phyloP scores from a whole-genome alignment of 495 filamentous ascomycete species.

The Achaetomiella virescens region DNA sequence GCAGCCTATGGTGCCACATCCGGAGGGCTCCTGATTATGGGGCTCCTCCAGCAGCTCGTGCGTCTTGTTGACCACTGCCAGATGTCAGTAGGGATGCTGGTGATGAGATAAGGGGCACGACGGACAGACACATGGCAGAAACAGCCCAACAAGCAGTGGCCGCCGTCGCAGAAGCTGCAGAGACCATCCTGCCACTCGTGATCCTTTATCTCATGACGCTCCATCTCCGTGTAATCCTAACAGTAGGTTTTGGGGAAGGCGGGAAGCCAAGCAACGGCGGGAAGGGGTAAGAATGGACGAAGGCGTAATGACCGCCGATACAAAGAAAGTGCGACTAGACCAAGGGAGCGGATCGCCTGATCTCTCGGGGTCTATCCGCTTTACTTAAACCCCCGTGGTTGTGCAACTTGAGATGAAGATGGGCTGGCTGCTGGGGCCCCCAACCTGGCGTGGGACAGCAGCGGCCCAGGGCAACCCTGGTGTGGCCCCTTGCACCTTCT shows the following conservation, averaged over 20 bases:
- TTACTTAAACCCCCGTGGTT: too few relatives aligned
- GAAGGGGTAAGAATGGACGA: too few relatives aligned
- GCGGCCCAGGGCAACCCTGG: too few relatives aligned
- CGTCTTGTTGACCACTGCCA: conserved; percentile 40
- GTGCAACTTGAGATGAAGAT: too few relatives aligned
- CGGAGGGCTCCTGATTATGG: conserved; percentile 28
- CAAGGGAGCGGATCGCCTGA: too few relatives aligned
- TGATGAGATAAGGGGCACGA: not conserved
- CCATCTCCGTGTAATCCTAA: not conserved
- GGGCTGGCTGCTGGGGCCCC: too few relatives aligned
- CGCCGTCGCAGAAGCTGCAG: conserved; percentile 32
- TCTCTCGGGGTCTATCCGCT: too few relatives aligned
- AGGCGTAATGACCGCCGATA: too few relatives aligned
- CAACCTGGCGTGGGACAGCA: too few relatives aligned
- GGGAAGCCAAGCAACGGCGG: not conserved
- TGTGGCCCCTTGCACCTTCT: too few relatives aligned
- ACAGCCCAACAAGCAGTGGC: conserved; percentile 35
- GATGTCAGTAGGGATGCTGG: not conserved
- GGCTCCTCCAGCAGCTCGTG: conserved; percentile 5
- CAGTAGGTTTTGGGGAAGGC: not conserved
- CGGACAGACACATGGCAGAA: conserved; percentile 40
- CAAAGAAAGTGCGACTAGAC: too few relatives aligned
- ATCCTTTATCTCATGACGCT: conserved; percentile 1
- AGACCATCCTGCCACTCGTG: conserved; percentile 32
- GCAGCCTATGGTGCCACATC: conserved; percentile 39